These are phyloP conservation scores for Amesomyces nigricolor DNA, from an alignment of 2,329 filamentous ascomycete species.

Conservation along the genomic window DNA sequence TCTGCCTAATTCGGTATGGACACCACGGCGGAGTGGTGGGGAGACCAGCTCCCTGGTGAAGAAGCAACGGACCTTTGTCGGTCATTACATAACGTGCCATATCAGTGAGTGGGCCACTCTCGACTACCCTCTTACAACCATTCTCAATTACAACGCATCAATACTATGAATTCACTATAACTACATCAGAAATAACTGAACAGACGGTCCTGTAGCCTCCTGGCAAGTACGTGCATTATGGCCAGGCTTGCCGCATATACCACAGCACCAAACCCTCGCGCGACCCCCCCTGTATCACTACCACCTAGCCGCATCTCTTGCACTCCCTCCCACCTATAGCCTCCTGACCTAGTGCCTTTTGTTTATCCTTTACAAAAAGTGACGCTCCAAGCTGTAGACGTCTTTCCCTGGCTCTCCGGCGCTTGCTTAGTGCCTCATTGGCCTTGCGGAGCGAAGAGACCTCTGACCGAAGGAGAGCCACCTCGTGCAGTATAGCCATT, in stretches of 20 bases:
- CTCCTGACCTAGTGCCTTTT: background rate
- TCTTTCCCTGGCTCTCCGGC: background rate
- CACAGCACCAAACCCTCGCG: background rate
- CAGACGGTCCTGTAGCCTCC: background rate
- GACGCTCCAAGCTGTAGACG: background rate
- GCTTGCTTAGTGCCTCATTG: slow-evolving; percentile 6
- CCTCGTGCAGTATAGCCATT: background rate
- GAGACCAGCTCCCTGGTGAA: too few species aligned
- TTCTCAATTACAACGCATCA: too few species aligned
- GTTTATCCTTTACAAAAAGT: background rate
- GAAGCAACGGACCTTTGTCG: too few species aligned
- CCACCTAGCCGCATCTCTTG: background rate
- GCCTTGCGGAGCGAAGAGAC: slow-evolving; percentile 55
- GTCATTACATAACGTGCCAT: too few species aligned
- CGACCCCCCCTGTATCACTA: background rate
- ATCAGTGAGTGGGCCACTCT: too few species aligned
- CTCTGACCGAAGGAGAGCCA: slow-evolving; percentile 6
- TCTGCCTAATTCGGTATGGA: too few species aligned
- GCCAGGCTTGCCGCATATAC: background rate
- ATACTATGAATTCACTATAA: too few species aligned
- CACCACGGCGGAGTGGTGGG: too few species aligned
- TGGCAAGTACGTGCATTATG: slow-evolving; percentile 1
- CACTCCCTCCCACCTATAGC: background rate
- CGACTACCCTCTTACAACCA: too few species aligned
- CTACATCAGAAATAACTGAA: too few species aligned